Conservation (phyloP, 2,329 filamentous ascomycete genomes). For the Acephala macrosclerotiorum region DNA sequence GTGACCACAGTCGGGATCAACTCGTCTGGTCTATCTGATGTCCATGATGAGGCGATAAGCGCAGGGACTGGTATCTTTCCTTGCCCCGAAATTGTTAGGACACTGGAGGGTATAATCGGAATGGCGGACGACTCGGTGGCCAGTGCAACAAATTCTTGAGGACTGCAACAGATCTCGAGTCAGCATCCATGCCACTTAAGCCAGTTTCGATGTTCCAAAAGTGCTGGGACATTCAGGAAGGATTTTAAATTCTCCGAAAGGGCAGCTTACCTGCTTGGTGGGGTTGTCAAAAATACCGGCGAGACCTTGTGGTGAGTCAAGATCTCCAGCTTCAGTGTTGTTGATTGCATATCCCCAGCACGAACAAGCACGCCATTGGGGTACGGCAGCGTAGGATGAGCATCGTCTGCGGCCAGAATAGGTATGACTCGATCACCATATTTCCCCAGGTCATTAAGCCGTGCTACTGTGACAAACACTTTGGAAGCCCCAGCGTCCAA, state of each 20-base stretch:
- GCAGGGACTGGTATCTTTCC: slow-evolving; percentile 70
- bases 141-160: slow-evolving; percentile 28
- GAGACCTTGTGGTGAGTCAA: slow-evolving; percentile 38
- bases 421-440: slow-evolving; percentile 65
- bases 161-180: background rate
- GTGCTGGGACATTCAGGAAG: too few relatives aligned
- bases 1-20: slow-evolving; percentile 91
- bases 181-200: too few relatives aligned
- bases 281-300: slow-evolving; percentile 40
- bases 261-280: slow-evolving; percentile 10
- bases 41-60: slow-evolving; percentile 77
- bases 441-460: slow-evolving; percentile 65
- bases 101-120: slow-evolving; percentile 76
- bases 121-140: slow-evolving; percentile 55
- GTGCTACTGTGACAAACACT: slow-evolving; percentile 79
- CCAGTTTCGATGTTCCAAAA: too few relatives aligned
- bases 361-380: slow-evolving; percentile 44
- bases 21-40: slow-evolving; percentile 82
- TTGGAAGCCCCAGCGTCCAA: slow-evolving; percentile 86
- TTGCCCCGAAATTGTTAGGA: slow-evolving; percentile 68
- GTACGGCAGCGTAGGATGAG: slow-evolving; percentile 24
- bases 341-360: slow-evolving; percentile 52
- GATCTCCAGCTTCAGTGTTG: slow-evolving; percentile 34
- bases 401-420: slow-evolving; percentile 41
- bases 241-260: background rate